Evolutionary conservation across 2,329 filamentous ascomycete genomes (phyloP).

Genomic region (Sarocladium brachiariae): DNA sequence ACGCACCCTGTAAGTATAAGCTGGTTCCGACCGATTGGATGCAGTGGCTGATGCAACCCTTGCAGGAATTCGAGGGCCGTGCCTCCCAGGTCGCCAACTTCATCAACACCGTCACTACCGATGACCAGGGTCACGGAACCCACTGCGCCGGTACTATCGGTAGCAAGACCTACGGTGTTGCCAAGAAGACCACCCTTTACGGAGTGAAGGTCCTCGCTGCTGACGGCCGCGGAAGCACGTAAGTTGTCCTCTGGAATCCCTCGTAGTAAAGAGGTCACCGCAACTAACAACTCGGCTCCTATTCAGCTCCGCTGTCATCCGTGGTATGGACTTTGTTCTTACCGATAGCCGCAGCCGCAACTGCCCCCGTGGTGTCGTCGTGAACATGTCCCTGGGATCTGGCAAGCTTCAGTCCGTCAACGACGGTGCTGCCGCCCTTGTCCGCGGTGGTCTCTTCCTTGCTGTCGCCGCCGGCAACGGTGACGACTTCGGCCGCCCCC

Average conservation of each 20-base stretch:
- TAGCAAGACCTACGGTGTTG: slow-evolving; percentile 49
- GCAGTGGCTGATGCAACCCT: background rate
- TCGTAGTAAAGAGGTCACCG: background rate
- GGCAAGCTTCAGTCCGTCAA: slow-evolving; percentile 37
- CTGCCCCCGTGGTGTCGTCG: slow-evolving; percentile 28
- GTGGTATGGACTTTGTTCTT: slow-evolving; percentile 44
- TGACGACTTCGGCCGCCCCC: slow-evolving; percentile 29
- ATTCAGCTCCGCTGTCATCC: slow-evolving; percentile 28
- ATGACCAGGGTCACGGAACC: slow-evolving; percentile 49
- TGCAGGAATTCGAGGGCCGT: slow-evolving; percentile 29
- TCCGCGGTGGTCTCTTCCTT: slow-evolving; percentile 39
- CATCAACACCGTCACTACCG: slow-evolving; percentile 31
- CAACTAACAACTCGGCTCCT: background rate
- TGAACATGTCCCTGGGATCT: slow-evolving; percentile 51
- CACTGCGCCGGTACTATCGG: slow-evolving; percentile 51
- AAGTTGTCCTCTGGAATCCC: background rate
- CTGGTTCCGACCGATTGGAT: background rate
- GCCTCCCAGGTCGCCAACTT: slow-evolving; percentile 24
- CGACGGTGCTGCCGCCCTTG: slow-evolving; percentile 38
- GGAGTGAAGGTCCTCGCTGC: slow-evolving; percentile 47
- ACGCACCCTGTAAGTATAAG: slow-evolving; percentile 22
- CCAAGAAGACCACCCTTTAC: slow-evolving; percentile 44
- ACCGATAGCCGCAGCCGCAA: slow-evolving; percentile 30
- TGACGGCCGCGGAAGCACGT: slow-evolving; percentile 14
- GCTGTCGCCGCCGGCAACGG: slow-evolving; percentile 49